A percentile compares a stretch with the other conserved stretches of the same genome.
phyloP scores from a whole-genome alignment of 768 basidiomycete species.

The Tricholoma furcatifolium region DNA sequence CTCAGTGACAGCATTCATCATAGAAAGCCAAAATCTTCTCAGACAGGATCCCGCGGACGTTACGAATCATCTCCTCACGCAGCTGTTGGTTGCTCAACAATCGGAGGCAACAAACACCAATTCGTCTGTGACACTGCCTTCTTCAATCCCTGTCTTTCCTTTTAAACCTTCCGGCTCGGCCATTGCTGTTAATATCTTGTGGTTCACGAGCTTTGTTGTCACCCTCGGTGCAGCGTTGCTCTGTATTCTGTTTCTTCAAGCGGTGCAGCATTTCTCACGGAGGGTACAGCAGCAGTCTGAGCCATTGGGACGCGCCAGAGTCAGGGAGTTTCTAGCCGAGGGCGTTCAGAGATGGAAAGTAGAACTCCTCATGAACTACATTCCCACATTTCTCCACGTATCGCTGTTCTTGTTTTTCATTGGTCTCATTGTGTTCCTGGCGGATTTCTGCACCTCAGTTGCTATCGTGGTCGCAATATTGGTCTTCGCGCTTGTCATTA shows the following conservation, averaged over 20 bases:
- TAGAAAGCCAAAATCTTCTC: constrained; percentile 6
- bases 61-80: neutral
- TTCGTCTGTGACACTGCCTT: neutral
- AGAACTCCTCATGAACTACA: neutral
- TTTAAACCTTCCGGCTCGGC: neutral
- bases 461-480: neutral
- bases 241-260: constrained; percentile 18
- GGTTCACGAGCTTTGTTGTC: neutral
- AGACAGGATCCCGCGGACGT: constrained; percentile 1
- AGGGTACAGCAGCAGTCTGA: neutral
- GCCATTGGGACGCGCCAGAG: neutral
- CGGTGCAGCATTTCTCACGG: neutral
- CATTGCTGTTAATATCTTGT: neutral
- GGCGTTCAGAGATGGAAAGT: constrained; percentile 5
- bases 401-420: constrained; percentile 8
- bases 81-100: neutral
- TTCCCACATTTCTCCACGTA: constrained; percentile 3
- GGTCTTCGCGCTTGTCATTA: neutral
- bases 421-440: constrained; percentile 4
- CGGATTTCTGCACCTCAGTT: neutral
- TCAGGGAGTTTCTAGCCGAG: neutral
- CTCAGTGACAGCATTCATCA: neutral
- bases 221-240: constrained; percentile 11
- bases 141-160: neutral
- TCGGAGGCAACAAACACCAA: neutral